Conservation (phyloP, 345 rosid species). For the Euphorbia tirucalli region DNA sequence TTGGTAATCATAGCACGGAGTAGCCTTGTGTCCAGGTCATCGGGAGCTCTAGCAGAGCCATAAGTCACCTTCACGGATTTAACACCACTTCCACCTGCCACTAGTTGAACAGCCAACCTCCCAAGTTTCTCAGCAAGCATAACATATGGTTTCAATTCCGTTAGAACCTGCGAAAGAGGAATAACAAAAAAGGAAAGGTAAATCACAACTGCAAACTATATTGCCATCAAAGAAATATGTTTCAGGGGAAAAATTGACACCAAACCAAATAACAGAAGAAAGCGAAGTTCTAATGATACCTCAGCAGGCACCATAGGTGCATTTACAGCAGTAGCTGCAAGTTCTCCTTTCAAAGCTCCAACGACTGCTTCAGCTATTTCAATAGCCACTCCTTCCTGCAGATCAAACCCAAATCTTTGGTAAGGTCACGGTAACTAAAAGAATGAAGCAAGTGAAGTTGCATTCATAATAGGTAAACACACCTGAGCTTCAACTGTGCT, state of each 20-base stretch:
- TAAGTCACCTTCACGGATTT: constrained; percentile 24
- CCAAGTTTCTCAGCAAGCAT: constrained; percentile 32
- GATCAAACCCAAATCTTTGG: neutral
- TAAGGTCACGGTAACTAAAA: neutral
- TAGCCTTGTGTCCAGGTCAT: constrained; percentile 32
- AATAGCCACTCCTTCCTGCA: constrained; percentile 34
- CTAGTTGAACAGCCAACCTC: constrained; percentile 29
- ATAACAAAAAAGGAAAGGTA: neutral
- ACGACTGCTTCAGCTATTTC: constrained; percentile 36
- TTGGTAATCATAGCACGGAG: constrained; percentile 30
- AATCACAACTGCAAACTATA: neutral
- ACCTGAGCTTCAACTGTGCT: constrained; percentile 33
- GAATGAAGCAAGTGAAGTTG: neutral
- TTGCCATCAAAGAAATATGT: neutral
- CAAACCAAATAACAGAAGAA: neutral
- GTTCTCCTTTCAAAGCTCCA: constrained; percentile 32
- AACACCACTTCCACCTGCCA: constrained; percentile 29
- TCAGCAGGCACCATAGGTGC: constrained; percentile 38
- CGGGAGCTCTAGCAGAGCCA: constrained; percentile 26
- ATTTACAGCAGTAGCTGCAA: constrained; percentile 33
- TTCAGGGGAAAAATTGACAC: neutral
- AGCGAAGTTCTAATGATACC: constrained; percentile 15
- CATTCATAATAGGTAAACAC: neutral
- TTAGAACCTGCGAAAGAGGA: constrained; percentile 16
- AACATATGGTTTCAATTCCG: constrained; percentile 25